Conservation (phyloP, 106 monocot species). For the Hemerocallis citrina region DNA sequence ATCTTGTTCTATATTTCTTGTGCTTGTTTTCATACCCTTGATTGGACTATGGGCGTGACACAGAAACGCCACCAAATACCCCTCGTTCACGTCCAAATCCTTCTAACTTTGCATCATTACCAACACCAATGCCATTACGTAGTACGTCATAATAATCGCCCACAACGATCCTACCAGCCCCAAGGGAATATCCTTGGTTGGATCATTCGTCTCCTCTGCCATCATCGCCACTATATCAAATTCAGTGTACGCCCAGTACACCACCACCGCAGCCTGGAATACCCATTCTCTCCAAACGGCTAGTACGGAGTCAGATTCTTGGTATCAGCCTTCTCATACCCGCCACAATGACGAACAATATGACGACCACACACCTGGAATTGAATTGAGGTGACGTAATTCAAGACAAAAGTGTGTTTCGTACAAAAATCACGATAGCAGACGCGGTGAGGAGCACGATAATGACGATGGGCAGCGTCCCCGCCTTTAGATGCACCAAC, state of each 20-base stretch:
- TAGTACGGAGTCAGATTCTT: too few species aligned
- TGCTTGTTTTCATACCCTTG: too few species aligned
- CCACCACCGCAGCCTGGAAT: neutral
- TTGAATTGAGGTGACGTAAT: too few species aligned
- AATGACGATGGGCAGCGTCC: conserved; percentile 49
- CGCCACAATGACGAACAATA: too few species aligned
- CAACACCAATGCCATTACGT: conserved; percentile 61
- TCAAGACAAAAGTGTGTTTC: too few species aligned
- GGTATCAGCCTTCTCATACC: too few species aligned
- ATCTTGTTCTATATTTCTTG: too few species aligned
- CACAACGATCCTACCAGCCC: conserved; percentile 77
- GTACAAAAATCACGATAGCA: conserved; percentile 28
- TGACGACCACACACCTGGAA: too few species aligned
- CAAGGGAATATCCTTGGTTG: conserved; percentile 70
- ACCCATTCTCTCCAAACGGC: too few species aligned
- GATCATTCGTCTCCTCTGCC: conserved; percentile 47
- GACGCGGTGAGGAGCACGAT: conserved; percentile 28
- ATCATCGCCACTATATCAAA: conserved; percentile 37
- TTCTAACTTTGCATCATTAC: conserved; percentile 70
- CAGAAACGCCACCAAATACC: too few species aligned
- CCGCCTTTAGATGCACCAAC: conserved; percentile 48
- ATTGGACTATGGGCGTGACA: too few species aligned
- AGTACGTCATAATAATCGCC: conserved; percentile 18
- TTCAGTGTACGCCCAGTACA: conserved; percentile 41
- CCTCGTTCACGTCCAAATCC: conserved; percentile 33